phyloP scores from a whole-genome alignment of 1,139 yeast species.

The Petasospora rhodanensis region DNA sequence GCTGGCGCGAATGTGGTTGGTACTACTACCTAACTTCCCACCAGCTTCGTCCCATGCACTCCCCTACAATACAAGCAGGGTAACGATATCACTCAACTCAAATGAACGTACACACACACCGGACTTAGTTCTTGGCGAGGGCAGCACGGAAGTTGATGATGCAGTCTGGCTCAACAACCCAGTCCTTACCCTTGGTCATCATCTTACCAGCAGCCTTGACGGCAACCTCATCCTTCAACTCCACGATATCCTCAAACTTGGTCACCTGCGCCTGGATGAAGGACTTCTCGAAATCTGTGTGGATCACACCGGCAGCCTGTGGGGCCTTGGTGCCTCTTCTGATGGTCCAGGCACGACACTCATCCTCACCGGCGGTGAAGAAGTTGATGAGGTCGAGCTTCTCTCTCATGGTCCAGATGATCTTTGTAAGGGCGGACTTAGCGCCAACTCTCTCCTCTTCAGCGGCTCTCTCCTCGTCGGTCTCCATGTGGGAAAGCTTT shows the following conservation, averaged over 20 bases:
- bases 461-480: slow-evolving; percentile 87
- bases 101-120: too few relatives aligned
- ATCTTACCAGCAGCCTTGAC: slow-evolving; percentile 95
- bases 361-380: slow-evolving; percentile 83
- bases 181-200: slow-evolving; percentile 93
- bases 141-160: slow-evolving; percentile 93
- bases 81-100: too few relatives aligned
- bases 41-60: too few relatives aligned
- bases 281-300: slow-evolving; percentile 72
- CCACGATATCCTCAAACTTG: slow-evolving; percentile 79
- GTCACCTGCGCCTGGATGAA: slow-evolving; percentile 80
- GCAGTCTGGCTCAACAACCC: slow-evolving; percentile 90
- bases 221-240: slow-evolving; percentile 75
- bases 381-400: slow-evolving; percentile 77
- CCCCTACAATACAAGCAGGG: too few relatives aligned
- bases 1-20: too few relatives aligned
- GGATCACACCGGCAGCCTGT: slow-evolving; percentile 85
- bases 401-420: slow-evolving; percentile 78
- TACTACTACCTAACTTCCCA: too few relatives aligned
- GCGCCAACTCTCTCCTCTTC: slow-evolving; percentile 88
- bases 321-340: slow-evolving; percentile 84
- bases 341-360: slow-evolving; percentile 87
- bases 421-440: slow-evolving; percentile 82
- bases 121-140: slow-evolving; percentile 70
- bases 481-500: slow-evolving; percentile 81